Base-by-base conservation (phyloP, 768 basidiomycete species). In the Lactifluus rugatus region DNA sequence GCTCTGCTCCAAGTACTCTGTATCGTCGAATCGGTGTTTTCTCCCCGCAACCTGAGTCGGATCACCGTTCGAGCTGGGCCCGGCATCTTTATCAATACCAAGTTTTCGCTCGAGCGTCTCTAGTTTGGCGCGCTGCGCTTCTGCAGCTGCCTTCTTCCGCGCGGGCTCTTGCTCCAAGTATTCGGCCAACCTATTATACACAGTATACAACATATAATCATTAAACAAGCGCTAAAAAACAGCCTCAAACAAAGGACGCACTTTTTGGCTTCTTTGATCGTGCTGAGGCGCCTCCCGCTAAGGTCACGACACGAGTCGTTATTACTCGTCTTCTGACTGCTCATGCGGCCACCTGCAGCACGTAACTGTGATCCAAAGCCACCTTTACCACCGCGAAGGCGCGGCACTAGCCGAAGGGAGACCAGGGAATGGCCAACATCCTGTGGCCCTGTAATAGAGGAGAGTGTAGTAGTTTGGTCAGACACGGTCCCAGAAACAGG, bases 301-400 rank as follows among this genome's bases (percentile, higher is more conserved):
- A 99, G 77, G 68, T 98, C 96, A 48, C 96, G 75, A 70, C 93
- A 96, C 8, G 89, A 90, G 69, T 98, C 94, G 62, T 93, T 93
- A 70, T 93, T 94, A 71, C 78, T 93, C 23, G 92, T 93, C 76
- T 93, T 93, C 75, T 93, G 91, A 65, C 86, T 89, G 67, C 88
- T 91, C 96, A 99, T 99, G 32, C 95, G 81, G 13, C 96, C 95
- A 63, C 96, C 96, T 14, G 95, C 95, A 0, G 96, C 95, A 70
- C 96, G 81, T 63, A 99, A 77, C 75, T 97, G 93, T 17, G 88
- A 90, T 3, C 96, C 96, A 67, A 99, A 98, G 34, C 95, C 96
- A 70, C 96, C 95, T 73, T 98, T 99, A 19, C 96, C 96, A 49
- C 95, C 95, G 2, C 78, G 76, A 7, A 97, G 68, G 25, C 85